These are phyloP conservation scores for Vaccinium myrtillus DNA, from an alignment of 148 eudicot genomes.

Conservation along the genomic window DNA sequence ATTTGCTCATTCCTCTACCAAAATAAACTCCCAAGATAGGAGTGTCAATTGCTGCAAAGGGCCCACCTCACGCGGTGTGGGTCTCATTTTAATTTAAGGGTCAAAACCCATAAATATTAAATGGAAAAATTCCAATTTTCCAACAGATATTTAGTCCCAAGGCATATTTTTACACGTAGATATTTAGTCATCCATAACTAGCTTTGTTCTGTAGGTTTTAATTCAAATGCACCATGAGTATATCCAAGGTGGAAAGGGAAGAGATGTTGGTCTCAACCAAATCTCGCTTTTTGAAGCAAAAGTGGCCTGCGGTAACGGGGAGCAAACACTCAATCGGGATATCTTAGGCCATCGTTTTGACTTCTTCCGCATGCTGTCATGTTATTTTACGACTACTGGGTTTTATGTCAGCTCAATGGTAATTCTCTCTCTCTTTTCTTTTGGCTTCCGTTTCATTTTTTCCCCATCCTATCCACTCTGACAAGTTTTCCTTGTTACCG, in stretches of 20 bases:
- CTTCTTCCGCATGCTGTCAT: slow-evolving; percentile 72
- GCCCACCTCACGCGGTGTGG: no score
- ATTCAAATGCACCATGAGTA: slow-evolving; percentile 72
- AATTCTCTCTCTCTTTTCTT: not conserved
- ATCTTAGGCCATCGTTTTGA: slow-evolving; percentile 71
- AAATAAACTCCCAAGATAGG: no score
- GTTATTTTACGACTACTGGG: slow-evolving; percentile 61
- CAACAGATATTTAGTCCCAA: not conserved
- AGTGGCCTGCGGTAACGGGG: slow-evolving; percentile 71
- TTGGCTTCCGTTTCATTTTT: not conserved
- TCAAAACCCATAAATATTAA: no score
- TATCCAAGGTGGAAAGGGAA: slow-evolving; percentile 76
- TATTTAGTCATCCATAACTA: not conserved
- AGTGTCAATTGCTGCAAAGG: no score
- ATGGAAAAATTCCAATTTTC: no score
- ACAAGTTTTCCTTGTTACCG: not conserved
- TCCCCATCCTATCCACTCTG: not conserved
- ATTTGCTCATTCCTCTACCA: no score
- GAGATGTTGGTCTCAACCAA: slow-evolving; percentile 74
- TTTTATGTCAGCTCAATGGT: slow-evolving; percentile 64
- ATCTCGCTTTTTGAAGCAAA: slow-evolving; percentile 71
- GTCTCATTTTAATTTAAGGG: no score
- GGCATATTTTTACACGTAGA: not conserved
- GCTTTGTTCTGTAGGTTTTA: slow-evolving; percentile 43
- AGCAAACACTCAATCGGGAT: slow-evolving; percentile 68